A percentile compares a stretch with the other conserved stretches of the same genome.
These are phyloP conservation scores for Clonostachys chloroleuca DNA, from an alignment of 2,329 filamentous ascomycete species.

Conservation along the genomic window DNA sequence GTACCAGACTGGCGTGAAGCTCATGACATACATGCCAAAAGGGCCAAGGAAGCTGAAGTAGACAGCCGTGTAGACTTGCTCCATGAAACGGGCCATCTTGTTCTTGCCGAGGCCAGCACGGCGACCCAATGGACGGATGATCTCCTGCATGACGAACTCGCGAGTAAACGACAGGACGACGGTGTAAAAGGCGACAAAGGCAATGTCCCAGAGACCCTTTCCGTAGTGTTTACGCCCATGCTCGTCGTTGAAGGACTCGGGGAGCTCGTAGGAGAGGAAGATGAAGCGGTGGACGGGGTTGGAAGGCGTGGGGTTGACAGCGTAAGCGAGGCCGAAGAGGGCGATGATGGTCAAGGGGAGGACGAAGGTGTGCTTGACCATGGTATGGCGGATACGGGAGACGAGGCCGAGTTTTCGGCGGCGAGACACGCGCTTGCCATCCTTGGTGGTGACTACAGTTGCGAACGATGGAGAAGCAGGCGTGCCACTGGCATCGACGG, in stretches of 20 bases:
- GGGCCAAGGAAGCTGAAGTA: conserved; percentile 85
- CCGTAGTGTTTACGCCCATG: conserved; percentile 65
- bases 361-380: conserved; percentile 57
- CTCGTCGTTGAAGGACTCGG: conserved; percentile 26
- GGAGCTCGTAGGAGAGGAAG: conserved; percentile 83
- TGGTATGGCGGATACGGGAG: conserved; percentile 44
- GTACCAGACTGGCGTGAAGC: conserved; percentile 87
- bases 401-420: conserved; percentile 48
- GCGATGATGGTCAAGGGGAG: conserved; percentile 65
- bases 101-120: conserved; percentile 66
- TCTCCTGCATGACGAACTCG: conserved; percentile 91
- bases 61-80: conserved; percentile 89
- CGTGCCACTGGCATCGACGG: neutral
- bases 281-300: conserved; percentile 80
- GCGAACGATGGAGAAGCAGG: conserved; percentile 4
- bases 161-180: conserved; percentile 88
- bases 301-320: conserved; percentile 68
- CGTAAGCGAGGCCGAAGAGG: conserved; percentile 63
- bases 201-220: conserved; percentile 83
- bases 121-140: conserved; percentile 73
- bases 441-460: neutral
- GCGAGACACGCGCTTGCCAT: conserved; percentile 41
- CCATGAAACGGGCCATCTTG: conserved; percentile 91
- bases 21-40: conserved; percentile 87
- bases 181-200: conserved; percentile 85